phyloP scores from a whole-genome alignment of 306 rosid species.

The Sicyos baderoa region DNA sequence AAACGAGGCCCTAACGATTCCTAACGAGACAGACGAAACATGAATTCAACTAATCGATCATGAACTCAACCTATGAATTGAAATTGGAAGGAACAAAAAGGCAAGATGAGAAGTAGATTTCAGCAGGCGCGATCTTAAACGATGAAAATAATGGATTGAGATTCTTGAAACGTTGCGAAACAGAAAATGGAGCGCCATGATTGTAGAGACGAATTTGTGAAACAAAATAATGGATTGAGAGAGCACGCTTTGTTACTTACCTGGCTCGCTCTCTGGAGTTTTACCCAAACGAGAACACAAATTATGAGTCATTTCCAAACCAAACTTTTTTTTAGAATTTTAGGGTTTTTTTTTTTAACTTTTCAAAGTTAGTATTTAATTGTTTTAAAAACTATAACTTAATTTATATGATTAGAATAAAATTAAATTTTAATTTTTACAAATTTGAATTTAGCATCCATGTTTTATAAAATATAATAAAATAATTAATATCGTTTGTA shows the following conservation, averaged over 20 bases:
- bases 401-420: no score
- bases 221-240: neutral
- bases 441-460: no score
- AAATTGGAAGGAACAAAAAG: neutral
- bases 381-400: no score
- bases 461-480: no score
- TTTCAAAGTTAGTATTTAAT: no score
- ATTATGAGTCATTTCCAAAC: no score
- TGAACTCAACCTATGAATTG: neutral
- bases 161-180: neutral
- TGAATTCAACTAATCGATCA: neutral
- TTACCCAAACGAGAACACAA: neutral
- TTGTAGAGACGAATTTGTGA: neutral
- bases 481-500: no score
- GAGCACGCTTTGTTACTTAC: neutral
- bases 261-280: neutral
- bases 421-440: no score
- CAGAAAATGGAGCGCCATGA: neutral
- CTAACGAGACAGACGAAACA: neutral
- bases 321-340: no score
- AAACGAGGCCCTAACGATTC: conserved; percentile 5
- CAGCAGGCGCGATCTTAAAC: neutral
- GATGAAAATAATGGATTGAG: conserved; percentile 12
- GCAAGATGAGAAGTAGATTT: neutral
- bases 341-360: no score